Percentiles rank a stretch among this genome's conserved stretches.
phyloP scores from a whole-genome alignment of 768 basidiomycete species.

The Royoungia palumana region DNA sequence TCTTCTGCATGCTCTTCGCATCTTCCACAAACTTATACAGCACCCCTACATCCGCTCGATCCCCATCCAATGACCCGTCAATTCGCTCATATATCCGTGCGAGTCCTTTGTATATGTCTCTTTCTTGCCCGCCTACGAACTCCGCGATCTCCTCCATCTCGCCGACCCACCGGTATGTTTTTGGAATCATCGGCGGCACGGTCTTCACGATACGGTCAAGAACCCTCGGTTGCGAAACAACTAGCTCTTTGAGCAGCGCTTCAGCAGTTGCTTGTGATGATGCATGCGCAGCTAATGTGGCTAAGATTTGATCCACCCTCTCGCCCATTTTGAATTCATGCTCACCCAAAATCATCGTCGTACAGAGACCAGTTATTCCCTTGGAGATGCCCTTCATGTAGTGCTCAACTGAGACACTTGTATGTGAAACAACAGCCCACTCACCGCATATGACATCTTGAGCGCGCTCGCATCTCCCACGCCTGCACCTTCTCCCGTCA shows the following conservation, averaged over 20 bases:
- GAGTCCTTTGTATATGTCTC: slow-evolving; percentile 46
- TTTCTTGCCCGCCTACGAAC: slow-evolving; percentile 48
- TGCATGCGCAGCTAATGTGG: slow-evolving; percentile 44
- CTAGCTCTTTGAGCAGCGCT: slow-evolving; percentile 50
- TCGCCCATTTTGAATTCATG: background rate
- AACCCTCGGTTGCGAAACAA: slow-evolving; percentile 42
- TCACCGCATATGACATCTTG: slow-evolving; percentile 63
- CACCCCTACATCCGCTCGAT: slow-evolving; percentile 38
- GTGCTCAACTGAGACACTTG: background rate
- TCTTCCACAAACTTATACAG: slow-evolving; percentile 44
- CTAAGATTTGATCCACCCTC: background rate
- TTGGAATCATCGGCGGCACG: slow-evolving; percentile 53
- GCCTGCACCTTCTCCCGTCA: slow-evolving; percentile 46
- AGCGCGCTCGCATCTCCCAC: slow-evolving; percentile 59
- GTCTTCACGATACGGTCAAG: slow-evolving; percentile 38
- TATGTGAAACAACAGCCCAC: slow-evolving; percentile 16
- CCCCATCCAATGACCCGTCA: slow-evolving; percentile 37
- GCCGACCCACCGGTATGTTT: slow-evolving; percentile 59
- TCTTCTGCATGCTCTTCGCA: slow-evolving; percentile 32
- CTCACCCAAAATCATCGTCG: slow-evolving; percentile 56
- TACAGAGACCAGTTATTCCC: slow-evolving; percentile 48
- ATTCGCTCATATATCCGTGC: slow-evolving; percentile 45
- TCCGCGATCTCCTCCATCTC: slow-evolving; percentile 63
- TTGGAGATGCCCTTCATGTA: slow-evolving; percentile 50
- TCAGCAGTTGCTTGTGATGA: slow-evolving; percentile 61